A percentile compares a stretch with the other conserved stretches of the same genome.
phyloP scores from a whole-genome alignment of 768 basidiomycete genomes.

The Butyriboletus loyo region DNA sequence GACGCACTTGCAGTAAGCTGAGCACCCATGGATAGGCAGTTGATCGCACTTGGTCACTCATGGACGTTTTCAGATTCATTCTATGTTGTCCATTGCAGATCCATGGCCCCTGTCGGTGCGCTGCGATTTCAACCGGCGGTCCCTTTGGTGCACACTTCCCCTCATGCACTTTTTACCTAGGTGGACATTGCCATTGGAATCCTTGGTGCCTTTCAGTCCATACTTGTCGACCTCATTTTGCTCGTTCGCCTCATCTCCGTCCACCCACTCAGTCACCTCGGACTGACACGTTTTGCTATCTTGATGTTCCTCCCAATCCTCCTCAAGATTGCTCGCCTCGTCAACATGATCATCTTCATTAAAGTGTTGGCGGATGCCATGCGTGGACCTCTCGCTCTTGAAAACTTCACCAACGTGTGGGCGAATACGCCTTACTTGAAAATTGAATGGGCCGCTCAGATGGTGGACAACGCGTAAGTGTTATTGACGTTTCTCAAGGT shows the following conservation, averaged over 20 bases:
- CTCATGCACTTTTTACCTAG: conserved; percentile 1
- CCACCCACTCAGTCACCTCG: conserved; percentile 20
- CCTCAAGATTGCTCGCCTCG: conserved; percentile 28
- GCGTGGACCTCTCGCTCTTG: conserved; percentile 16
- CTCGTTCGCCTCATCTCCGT: conserved; percentile 29
- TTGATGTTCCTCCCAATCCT: conserved; percentile 24
- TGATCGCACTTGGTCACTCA: not conserved
- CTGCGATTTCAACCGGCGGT: not conserved
- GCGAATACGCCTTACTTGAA: conserved; percentile 27
- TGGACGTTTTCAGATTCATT: conserved; percentile 21
- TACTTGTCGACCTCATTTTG: conserved; percentile 29
- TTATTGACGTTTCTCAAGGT: not conserved
- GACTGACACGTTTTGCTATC: conserved; percentile 12
- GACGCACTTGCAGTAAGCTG: conserved; percentile 21
- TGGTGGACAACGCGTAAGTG: conserved; percentile 30
- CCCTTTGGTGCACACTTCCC: not conserved
- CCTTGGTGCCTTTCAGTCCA: conserved; percentile 27
- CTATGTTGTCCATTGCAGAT: conserved; percentile 21
- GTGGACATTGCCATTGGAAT: conserved; percentile 29
- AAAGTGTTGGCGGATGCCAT: conserved; percentile 20
- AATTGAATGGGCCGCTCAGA: conserved; percentile 32
- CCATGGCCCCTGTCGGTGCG: conserved; percentile 23
- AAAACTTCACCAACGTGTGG: conserved; percentile 18
- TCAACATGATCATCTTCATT: conserved; percentile 29
- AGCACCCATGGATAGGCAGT: not conserved